Conservation (phyloP, 306 rosid genomes). For the Parietaria judaica region DNA sequence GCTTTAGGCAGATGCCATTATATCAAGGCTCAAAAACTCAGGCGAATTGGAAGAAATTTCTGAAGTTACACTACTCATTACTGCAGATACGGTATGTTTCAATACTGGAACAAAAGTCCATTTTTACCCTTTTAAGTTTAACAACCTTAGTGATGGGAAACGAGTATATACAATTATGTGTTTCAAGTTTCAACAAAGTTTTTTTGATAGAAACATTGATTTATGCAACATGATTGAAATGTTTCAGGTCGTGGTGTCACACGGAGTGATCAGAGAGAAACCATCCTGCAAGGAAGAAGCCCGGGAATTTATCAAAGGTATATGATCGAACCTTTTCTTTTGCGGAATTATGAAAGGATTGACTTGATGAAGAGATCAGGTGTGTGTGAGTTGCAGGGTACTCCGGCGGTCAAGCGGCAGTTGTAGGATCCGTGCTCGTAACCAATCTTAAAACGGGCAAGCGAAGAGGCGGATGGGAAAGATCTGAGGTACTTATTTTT, state of each 20-base stretch:
- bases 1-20: constrained; percentile 76
- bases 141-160: no score
- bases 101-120: no score
- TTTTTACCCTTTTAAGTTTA: no score
- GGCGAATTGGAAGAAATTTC: constrained; percentile 39
- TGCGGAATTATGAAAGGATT: neutral
- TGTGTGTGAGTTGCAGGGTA: constrained; percentile 53
- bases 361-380: constrained; percentile 12
- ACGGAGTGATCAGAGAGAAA: constrained; percentile 75
- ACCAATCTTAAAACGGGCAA: constrained; percentile 80
- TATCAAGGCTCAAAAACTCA: constrained; percentile 38
- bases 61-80: constrained; percentile 51
- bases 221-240: constrained; percentile 13
- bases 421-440: constrained; percentile 74
- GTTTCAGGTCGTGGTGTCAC: constrained; percentile 77
- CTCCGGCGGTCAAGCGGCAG: constrained; percentile 77
- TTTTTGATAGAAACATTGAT: no score
- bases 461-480: constrained; percentile 69
- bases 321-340: constrained; percentile 8
- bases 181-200: no score
- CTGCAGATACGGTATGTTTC: constrained; percentile 77
- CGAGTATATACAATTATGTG: no score
- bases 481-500: constrained; percentile 62
- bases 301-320: constrained; percentile 76
- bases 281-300: constrained; percentile 82